A percentile compares a stretch with the other conserved stretches of the same genome.
Conservation (phyloP, 228 moss, liverwort and hornwort species). For the Sphagnum fallax region DNA sequence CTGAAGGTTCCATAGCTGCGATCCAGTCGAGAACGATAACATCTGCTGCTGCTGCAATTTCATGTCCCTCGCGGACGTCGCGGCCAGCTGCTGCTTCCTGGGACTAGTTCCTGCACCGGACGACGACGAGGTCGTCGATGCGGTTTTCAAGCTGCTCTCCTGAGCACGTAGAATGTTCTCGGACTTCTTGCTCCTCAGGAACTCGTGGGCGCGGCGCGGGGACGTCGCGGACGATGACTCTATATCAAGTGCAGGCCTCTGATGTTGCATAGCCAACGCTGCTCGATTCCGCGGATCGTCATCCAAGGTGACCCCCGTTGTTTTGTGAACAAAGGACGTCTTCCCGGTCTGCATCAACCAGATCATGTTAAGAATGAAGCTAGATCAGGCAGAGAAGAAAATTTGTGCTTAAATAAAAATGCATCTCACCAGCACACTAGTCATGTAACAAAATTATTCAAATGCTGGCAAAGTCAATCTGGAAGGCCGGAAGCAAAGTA, state of each 20-base stretch:
- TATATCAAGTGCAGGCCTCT: background rate
- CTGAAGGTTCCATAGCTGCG: conserved; percentile 33
- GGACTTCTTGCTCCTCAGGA: conserved; percentile 35
- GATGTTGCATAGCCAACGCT: background rate
- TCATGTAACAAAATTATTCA: too few relatives aligned
- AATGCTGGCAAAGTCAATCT: too few relatives aligned
- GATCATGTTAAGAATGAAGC: too few relatives aligned
- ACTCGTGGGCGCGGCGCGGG: conserved; percentile 28
- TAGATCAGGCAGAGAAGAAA: too few relatives aligned
- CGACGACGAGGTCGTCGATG: conserved; percentile 15
- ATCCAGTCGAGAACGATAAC: conserved; percentile 20
- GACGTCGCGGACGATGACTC: background rate
- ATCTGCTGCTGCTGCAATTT: conserved; percentile 6
- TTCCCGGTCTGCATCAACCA: conserved; percentile 22
- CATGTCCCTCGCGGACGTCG: too few relatives aligned
- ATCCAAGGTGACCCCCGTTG: conserved; percentile 12
- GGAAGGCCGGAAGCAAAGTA: too few relatives aligned
- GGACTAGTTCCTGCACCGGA: conserved; percentile 3
- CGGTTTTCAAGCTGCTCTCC: conserved; percentile 12
- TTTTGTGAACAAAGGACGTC: conserved; percentile 41
- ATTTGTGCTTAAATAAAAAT: too few relatives aligned
- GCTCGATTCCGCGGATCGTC: conserved; percentile 30
- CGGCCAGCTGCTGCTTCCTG: background rate
- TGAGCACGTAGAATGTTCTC: conserved; percentile 15
- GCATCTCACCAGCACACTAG: too few relatives aligned